Evolutionary conservation across 495 filamentous ascomycete genomes (phyloP).

Genomic region (Apiosordaria backusii): DNA sequence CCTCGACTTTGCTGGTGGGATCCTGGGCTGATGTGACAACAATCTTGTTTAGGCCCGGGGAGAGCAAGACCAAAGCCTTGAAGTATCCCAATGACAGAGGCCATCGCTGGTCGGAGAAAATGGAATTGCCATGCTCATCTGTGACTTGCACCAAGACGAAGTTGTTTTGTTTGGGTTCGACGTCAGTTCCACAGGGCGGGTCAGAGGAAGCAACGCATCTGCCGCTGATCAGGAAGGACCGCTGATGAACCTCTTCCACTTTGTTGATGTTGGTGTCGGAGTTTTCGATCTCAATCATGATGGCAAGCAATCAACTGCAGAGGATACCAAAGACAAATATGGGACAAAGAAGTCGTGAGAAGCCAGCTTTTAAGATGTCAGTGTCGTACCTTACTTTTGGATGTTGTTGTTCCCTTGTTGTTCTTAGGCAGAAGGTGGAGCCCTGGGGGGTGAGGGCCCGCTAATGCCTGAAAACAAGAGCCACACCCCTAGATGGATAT

Average conservation of each 20-base stretch:
- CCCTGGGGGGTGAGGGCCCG: not conserved
- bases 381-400: not conserved
- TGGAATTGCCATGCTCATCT: slow-evolving; percentile 1
- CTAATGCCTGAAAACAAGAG: not conserved
- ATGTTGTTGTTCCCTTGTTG: not conserved
- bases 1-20: not conserved
- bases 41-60: slow-evolving; percentile 68
- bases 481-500: not conserved
- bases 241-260: slow-evolving; percentile 20
- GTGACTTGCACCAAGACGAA: not conserved
- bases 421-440: not conserved
- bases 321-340: not conserved
- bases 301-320: not conserved
- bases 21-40: slow-evolving; percentile 3
- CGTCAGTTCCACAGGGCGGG: not conserved
- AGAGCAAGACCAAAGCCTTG: slow-evolving; percentile 69
- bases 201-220: not conserved
- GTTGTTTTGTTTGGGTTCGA: not conserved
- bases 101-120: slow-evolving; percentile 48
- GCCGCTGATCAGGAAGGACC: slow-evolving; percentile 19
- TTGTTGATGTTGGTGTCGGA: slow-evolving; percentile 2
- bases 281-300: slow-evolving; percentile 17
- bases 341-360: not conserved
- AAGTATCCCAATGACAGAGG: slow-evolving; percentile 71
- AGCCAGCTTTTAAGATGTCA: not conserved